Conservation (phyloP, 306 rosid genomes). For the Cicer arietinum region DNA sequence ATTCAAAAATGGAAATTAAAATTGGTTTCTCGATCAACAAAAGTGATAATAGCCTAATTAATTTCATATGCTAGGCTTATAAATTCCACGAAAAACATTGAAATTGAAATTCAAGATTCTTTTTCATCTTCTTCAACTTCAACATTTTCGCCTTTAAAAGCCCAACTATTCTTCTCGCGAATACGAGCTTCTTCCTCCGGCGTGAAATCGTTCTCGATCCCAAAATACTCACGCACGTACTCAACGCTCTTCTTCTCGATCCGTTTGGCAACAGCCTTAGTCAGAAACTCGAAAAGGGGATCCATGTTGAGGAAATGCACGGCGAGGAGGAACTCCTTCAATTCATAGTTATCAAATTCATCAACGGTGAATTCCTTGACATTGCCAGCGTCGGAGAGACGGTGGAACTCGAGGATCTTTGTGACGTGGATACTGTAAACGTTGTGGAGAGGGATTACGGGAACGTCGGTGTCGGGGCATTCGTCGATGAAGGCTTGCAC, state of each 20-base stretch:
- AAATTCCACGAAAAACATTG: not conserved
- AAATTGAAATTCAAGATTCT: not conserved
- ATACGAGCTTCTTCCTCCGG: not conserved
- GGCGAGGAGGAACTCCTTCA: not conserved
- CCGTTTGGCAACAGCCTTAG: not conserved
- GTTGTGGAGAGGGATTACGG: conserved; percentile 41
- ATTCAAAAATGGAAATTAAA: too few species aligned
- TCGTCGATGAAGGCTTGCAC: conserved; percentile 43
- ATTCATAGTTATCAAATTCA: not conserved
- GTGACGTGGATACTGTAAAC: not conserved
- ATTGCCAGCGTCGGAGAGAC: not conserved
- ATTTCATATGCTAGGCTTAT: not conserved
- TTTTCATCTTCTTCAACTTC: not conserved
- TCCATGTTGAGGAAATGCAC: not conserved
- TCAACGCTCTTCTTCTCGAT: not conserved
- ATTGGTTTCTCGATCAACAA: too few species aligned
- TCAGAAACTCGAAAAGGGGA: not conserved
- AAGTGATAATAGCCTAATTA: too few species aligned
- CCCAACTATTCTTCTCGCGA: not conserved
- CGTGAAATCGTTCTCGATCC: not conserved
- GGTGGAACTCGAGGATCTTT: not conserved
- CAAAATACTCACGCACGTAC: not conserved
- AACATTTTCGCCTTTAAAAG: not conserved
- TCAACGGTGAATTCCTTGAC: not conserved
- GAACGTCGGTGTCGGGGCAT: not conserved